Evolutionary conservation across 345 rosid species (phyloP).

Genomic region (Litchi chinensis): DNA sequence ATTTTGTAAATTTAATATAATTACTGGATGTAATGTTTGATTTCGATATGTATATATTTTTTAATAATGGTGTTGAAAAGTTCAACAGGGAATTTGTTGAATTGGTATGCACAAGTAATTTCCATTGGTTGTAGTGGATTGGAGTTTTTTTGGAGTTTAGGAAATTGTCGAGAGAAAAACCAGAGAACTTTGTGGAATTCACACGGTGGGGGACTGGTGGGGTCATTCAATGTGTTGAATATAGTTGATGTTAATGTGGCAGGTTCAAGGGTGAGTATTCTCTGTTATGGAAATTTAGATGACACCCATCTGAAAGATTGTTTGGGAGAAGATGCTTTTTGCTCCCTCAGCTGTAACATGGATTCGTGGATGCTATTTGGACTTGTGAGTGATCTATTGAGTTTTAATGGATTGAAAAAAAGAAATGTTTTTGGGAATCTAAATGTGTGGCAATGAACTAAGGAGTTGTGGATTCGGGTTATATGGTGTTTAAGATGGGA

Average conservation of each 20-base stretch:
- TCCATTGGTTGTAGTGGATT: not conserved
- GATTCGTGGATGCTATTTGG: not conserved
- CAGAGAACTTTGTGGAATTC: no score
- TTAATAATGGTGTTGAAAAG: no score
- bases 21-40: no score
- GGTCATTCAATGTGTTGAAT: no score
- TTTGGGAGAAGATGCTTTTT: not conserved
- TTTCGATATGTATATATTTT: not conserved
- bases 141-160: not conserved
- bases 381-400: not conserved
- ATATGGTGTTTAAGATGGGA: not conserved
- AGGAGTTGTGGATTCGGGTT: not conserved
- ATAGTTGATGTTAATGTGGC: not conserved
- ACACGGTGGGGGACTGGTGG: not conserved
- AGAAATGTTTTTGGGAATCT: not conserved
- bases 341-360: constrained; percentile 1
- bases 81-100: not conserved
- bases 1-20: no score
- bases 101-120: not conserved
- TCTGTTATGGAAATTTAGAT: not conserved
- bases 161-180: not conserved
- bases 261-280: not conserved
- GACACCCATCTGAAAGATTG: not conserved
- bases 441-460: not conserved
- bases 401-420: not conserved